phyloP scores from a whole-genome alignment of 805 yeast genomes.

The Kregervanrija pseudodelftensis region DNA sequence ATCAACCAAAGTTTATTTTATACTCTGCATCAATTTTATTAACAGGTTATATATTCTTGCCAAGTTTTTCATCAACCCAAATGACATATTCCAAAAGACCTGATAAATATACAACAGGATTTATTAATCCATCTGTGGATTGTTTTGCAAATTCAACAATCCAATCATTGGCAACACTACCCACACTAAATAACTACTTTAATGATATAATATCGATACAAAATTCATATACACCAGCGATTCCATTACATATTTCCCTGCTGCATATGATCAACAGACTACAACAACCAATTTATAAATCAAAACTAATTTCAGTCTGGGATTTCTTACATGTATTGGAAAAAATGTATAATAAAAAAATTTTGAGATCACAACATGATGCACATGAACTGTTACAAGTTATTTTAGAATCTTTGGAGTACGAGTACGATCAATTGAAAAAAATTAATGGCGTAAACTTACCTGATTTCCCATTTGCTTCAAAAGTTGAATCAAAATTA shows the following conservation, averaged over 20 bases:
- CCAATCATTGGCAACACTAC: conserved; percentile 67
- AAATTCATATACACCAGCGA: conserved; percentile 13
- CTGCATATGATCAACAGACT: conserved; percentile 46
- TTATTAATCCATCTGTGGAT: conserved; percentile 75
- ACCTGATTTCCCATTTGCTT: conserved; percentile 71
- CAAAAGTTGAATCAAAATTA: conserved; percentile 58
- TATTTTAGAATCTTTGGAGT: conserved; percentile 68
- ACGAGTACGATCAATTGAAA: conserved; percentile 45
- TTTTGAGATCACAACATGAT: conserved; percentile 83
- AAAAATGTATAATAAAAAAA: conserved; percentile 58
- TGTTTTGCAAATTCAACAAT: conserved; percentile 89
- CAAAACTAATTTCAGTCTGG: conserved; percentile 66
- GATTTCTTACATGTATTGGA: conserved; percentile 71
- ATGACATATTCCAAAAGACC: conserved; percentile 39
- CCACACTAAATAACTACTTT: conserved; percentile 52
- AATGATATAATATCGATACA: conserved; percentile 22
- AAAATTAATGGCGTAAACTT: conserved; percentile 17
- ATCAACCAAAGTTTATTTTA: conserved; percentile 1
- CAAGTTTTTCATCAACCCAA: not conserved
- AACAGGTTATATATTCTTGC: not conserved
- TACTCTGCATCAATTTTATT: not conserved
- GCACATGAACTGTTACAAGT: conserved; percentile 89
- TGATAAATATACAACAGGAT: conserved; percentile 73
- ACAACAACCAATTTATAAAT: conserved; percentile 51
- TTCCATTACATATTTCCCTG: conserved; percentile 52